Evolutionary conservation across 1,284 basidiomycete species (phyloP).

Genomic region (Gomphus sp.): DNA sequence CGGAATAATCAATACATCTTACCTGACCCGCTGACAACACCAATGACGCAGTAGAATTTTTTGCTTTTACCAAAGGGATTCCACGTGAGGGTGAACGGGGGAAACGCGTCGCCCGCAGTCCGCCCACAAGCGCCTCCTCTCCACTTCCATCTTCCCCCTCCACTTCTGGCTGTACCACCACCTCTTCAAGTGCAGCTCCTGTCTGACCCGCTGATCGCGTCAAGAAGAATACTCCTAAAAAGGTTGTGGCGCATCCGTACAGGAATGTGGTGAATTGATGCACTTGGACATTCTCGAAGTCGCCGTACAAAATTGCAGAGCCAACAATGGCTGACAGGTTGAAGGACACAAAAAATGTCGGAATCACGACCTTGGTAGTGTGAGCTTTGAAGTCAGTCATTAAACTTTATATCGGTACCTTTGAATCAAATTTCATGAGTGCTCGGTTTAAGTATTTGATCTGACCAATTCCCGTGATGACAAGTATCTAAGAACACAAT

Average conservation of each 20-base stretch:
- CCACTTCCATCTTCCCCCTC: neutral
- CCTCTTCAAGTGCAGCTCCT: neutral
- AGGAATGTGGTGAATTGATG: conserved; percentile 82
- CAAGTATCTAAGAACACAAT: conserved; percentile 47
- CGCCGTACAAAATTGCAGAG: conserved; percentile 88
- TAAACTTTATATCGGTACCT: conserved; percentile 35
- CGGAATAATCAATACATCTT: neutral
- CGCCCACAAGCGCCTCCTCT: neutral
- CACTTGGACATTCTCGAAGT: conserved; percentile 76
- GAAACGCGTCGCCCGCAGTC: neutral
- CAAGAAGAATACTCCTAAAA: conserved; percentile 70
- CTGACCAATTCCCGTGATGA: conserved; percentile 79
- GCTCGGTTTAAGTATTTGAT: conserved; percentile 88
- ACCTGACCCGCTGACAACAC: conserved; percentile 13
- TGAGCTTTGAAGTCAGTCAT: neutral
- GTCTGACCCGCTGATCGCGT: conserved; percentile 17
- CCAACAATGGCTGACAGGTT: conserved; percentile 85
- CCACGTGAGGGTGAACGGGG: neutral
- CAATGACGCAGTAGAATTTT: conserved; percentile 9
- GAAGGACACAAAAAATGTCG: conserved; percentile 90
- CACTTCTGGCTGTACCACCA: neutral
- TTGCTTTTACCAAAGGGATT: conserved; percentile 1
- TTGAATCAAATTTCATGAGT: conserved; percentile 82
- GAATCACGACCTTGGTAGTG: conserved; percentile 67
- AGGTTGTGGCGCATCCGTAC: conserved; percentile 77